Evolutionary conservation across 306 rosid species (phyloP), one percentile per base, ranked within the genome.

Genomic region (Lathyrus tuberosus): DNA sequence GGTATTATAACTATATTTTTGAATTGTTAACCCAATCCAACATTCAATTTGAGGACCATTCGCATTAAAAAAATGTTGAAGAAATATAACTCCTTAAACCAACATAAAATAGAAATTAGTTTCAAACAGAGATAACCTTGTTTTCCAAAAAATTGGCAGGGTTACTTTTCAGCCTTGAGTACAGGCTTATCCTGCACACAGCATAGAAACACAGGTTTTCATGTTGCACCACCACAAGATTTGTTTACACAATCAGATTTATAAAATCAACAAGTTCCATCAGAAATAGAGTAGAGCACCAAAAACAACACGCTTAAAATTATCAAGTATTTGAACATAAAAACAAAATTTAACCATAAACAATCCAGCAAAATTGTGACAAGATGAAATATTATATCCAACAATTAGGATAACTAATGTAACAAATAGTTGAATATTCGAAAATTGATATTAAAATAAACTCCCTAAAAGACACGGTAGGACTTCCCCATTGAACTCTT

Each of bases 401-500:
- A 57, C 58, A 65, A 74, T 65, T 17, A 18, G 26, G 72, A 65
- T 24, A 26, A 49, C 10, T 38, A 70, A 42, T 40, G 59, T 26
- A 0, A 74, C 72, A 74, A 64, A 18, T 33, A 14, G 10, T 66
- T n/a, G 10, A 63, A 53, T 44, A 65, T 26, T 26, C 17, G 31
- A 47, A 51, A 16, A 37, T 35, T 2, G 38, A 9, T 33, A 15
- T 10, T 1, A 48, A 49, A 60, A 65, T 9, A 3, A 28, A 53
- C 14, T 11, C 13, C 67, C 22, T 62, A 88, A 72, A 82, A 88
- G 71, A 86, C 71, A 4, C 91, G 81, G 78, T 84, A 77, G 0
- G 89, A 85, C 28, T 85, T 80, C n/a, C 95, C 89, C 91, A 84
- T 88, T 7, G 91, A 83, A 61, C 85, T 89, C 78, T 86, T 86